A percentile compares a stretch with the other conserved stretches of the same genome.
These are phyloP conservation scores for Macrocystidia cucumis DNA, from an alignment of 1,284 basidiomycete genomes.

Conservation along the genomic window DNA sequence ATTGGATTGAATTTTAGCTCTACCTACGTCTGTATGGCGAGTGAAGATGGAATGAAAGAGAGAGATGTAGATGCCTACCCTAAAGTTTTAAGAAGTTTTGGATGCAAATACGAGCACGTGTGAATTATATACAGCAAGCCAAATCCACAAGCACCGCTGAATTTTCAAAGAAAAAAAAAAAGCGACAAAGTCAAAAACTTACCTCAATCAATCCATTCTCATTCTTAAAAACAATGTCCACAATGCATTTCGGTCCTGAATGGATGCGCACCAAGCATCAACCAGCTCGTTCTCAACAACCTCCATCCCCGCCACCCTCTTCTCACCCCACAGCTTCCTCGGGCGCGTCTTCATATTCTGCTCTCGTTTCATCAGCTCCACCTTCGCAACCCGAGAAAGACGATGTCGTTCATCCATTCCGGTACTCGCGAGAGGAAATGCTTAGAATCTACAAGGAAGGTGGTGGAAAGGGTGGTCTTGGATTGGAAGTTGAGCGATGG, in stretches of 20 bases:
- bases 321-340: slow-evolving; percentile 33
- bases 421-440: slow-evolving; percentile 83
- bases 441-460: slow-evolving; percentile 80
- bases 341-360: slow-evolving; percentile 72
- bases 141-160: slow-evolving; percentile 16
- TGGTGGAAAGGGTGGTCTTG: slow-evolving; percentile 63
- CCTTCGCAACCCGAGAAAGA: slow-evolving; percentile 42
- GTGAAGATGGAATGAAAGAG: slow-evolving; percentile 34
- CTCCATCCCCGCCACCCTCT: slow-evolving; percentile 51
- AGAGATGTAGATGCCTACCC: slow-evolving; percentile 14
- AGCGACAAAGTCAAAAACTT: too few species aligned
- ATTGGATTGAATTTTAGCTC: slow-evolving; percentile 25
- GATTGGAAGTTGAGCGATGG: slow-evolving; percentile 81
- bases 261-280: slow-evolving; percentile 82
- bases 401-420: slow-evolving; percentile 70
- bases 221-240: too few species aligned
- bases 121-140: slow-evolving; percentile 11
- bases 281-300: slow-evolving; percentile 42
- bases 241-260: slow-evolving; percentile 82
- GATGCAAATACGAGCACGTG: slow-evolving; percentile 18
- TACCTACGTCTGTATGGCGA: slow-evolving; percentile 57
- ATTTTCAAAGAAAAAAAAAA: slow-evolving; percentile 22
- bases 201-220: too few species aligned
- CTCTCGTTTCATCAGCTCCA: slow-evolving; percentile 56
- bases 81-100: slow-evolving; percentile 12